Conservation (phyloP, 192 early-diverging fungal genomes). For the Coemansia sp. region DNA sequence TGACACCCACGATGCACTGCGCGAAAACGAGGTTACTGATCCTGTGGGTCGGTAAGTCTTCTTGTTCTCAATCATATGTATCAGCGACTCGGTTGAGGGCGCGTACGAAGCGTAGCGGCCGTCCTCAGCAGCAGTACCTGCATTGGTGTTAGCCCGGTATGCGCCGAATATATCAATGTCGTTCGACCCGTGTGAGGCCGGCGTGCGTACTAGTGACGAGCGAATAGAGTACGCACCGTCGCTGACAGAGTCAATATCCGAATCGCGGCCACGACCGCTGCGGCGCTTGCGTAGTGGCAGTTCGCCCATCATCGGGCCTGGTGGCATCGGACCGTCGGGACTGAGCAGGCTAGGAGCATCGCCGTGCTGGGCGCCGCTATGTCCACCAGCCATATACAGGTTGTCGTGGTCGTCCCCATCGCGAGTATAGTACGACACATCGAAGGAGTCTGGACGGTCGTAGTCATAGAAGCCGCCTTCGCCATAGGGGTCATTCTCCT, state of each 20-base stretch:
- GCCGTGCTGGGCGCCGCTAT: conserved; percentile 18
- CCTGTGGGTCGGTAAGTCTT: conserved; percentile 57
- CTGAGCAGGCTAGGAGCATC: conserved; percentile 47
- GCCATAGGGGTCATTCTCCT: conserved; percentile 54
- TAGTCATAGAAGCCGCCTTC: conserved; percentile 46
- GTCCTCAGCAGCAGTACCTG: conserved; percentile 52
- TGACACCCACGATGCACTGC: conserved; percentile 59
- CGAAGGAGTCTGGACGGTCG: conserved; percentile 56
- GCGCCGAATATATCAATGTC: conserved; percentile 58
- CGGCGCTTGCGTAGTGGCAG: conserved; percentile 51
- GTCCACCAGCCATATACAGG: conserved; percentile 37
- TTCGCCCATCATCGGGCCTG: conserved; percentile 50
- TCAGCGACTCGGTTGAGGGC: conserved; percentile 67
- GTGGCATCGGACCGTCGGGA: conserved; percentile 52
- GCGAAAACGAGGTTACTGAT: conserved; percentile 59
- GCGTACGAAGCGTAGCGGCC: conserved; percentile 69
- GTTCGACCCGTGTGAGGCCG: conserved; percentile 50
- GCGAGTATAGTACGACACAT: conserved; percentile 58
- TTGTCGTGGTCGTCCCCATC: conserved; percentile 43
- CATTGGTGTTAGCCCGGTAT: conserved; percentile 39
- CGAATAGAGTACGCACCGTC: conserved; percentile 57
- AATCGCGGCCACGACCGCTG: conserved; percentile 50
- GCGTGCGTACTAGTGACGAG: conserved; percentile 59
- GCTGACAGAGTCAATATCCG: conserved; percentile 56
- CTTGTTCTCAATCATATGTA: conserved; percentile 67